Conservation (phyloP, 2,329 filamentous ascomycete species). For the Nigrospora osmanthi region DNA sequence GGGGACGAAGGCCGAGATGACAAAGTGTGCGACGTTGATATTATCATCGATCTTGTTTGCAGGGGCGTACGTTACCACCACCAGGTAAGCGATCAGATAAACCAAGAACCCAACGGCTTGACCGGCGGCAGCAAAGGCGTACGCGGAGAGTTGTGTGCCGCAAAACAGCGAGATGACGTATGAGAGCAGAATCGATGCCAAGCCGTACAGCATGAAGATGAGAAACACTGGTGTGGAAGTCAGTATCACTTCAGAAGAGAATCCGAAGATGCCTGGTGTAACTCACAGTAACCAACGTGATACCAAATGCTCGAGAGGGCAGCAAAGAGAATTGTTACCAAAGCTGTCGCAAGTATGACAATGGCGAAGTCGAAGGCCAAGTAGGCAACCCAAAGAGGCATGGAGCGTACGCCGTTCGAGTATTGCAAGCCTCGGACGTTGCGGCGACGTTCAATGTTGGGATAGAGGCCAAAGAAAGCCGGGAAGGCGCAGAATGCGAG, state of each 20-base stretch:
- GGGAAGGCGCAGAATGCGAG: slow-evolving; percentile 73
- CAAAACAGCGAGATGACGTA: slow-evolving; percentile 79
- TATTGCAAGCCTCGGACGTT: slow-evolving; percentile 83
- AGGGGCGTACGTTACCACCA: slow-evolving; percentile 66
- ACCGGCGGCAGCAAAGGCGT: slow-evolving; percentile 71
- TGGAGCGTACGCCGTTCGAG: slow-evolving; percentile 77
- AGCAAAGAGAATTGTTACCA: slow-evolving; percentile 63
- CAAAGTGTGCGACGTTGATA: slow-evolving; percentile 66
- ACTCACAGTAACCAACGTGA: slow-evolving; percentile 55
- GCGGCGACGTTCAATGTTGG: slow-evolving; percentile 71
- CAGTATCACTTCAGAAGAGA: not conserved
- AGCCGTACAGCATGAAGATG: slow-evolving; percentile 71
- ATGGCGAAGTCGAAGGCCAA: slow-evolving; percentile 72
- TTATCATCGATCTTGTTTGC: slow-evolving; percentile 60
- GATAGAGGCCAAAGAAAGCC: slow-evolving; percentile 82
- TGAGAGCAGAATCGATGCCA: slow-evolving; percentile 67
- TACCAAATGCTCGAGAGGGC: slow-evolving; percentile 64
- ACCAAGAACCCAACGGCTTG: slow-evolving; percentile 66
- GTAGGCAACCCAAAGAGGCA: slow-evolving; percentile 82
- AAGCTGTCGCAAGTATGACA: slow-evolving; percentile 56
- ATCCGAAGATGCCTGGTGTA: not conserved
- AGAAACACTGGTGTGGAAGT: slow-evolving; percentile 50
- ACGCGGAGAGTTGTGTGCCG: slow-evolving; percentile 72
- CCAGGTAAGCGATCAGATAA: slow-evolving; percentile 66
- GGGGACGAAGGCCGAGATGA: slow-evolving; percentile 66